These are phyloP conservation scores for Agrostemma githago DNA, from an alignment of 148 eudicot species.

Conservation along the genomic window DNA sequence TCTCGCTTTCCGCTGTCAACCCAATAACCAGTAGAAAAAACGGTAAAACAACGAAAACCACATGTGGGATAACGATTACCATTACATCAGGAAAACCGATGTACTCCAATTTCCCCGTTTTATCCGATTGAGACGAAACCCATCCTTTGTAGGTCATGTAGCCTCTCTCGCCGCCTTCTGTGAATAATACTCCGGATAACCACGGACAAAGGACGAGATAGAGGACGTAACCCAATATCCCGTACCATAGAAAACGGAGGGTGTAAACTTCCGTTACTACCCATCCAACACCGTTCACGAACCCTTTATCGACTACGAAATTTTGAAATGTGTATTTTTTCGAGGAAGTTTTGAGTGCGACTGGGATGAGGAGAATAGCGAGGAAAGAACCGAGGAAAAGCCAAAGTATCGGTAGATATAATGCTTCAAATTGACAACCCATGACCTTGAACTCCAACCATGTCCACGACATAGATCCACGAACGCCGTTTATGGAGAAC, in stretches of 20 bases:
- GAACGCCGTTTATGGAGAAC: slow-evolving; percentile 64
- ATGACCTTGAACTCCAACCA: slow-evolving; percentile 84
- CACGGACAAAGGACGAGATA: slow-evolving; percentile 80
- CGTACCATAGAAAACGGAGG: slow-evolving; percentile 49
- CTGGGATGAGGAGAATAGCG: slow-evolving; percentile 52
- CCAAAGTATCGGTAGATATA: slow-evolving; percentile 70
- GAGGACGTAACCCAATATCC: slow-evolving; percentile 46
- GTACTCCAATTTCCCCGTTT: slow-evolving; percentile 35
- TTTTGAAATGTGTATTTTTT: slow-evolving; percentile 43
- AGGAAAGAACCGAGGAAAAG: slow-evolving; percentile 33
- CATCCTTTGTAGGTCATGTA: slow-evolving; percentile 92
- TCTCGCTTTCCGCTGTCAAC: slow-evolving; percentile 59
- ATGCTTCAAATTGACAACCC: slow-evolving; percentile 85
- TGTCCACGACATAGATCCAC: slow-evolving; percentile 56
- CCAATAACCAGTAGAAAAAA: slow-evolving; percentile 40
- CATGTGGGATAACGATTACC: slow-evolving; percentile 79
- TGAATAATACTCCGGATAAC: slow-evolving; percentile 63
- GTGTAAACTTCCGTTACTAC: slow-evolving; percentile 45
- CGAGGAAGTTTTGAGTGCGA: slow-evolving; percentile 32
- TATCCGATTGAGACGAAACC: slow-evolving; percentile 39
- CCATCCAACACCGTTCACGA: slow-evolving; percentile 51
- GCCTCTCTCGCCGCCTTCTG: slow-evolving; percentile 52
- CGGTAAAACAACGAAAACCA: slow-evolving; percentile 64
- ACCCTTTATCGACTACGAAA: slow-evolving; percentile 45
- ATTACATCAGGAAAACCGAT: slow-evolving; percentile 80